phyloP scores from a whole-genome alignment of 768 basidiomycete species.

The Lentinus brumalis region DNA sequence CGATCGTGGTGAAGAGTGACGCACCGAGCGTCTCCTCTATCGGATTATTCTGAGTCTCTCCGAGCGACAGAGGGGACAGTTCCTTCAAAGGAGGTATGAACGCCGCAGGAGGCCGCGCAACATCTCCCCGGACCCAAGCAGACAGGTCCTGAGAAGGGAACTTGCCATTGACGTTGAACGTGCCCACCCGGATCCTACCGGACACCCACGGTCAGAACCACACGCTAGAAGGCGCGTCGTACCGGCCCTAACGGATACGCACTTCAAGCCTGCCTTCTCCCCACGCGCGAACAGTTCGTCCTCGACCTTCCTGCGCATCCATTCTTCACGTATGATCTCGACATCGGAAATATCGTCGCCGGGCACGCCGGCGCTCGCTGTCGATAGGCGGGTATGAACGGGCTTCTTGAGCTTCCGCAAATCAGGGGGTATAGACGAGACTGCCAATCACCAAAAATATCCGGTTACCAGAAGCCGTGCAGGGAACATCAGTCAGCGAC shows the following conservation, averaged over 20 bases:
- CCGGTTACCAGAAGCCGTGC: neutral
- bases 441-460: constrained; percentile 28
- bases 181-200: constrained; percentile 66
- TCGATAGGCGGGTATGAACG: constrained; percentile 56
- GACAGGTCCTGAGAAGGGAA: constrained; percentile 72
- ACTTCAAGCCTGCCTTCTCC: constrained; percentile 18
- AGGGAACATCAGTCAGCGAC: neutral
- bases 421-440: constrained; percentile 51
- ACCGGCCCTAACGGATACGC: neutral
- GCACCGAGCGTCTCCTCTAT: constrained; percentile 5
- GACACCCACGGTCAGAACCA: constrained; percentile 6
- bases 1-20: neutral
- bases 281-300: constrained; percentile 20
- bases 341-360: constrained; percentile 65
- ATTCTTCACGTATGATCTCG: constrained; percentile 60
- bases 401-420: constrained; percentile 52
- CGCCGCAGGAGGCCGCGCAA: constrained; percentile 2
- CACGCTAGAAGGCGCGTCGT: neutral
- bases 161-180: constrained; percentile 86
- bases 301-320: constrained; percentile 53
- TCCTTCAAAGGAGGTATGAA: constrained; percentile 28
- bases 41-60: constrained; percentile 13
- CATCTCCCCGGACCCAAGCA: constrained; percentile 54
- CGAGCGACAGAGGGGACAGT: constrained; percentile 27
- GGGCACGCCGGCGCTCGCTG: constrained; percentile 60